phyloP scores from a whole-genome alignment of 2,329 filamentous ascomycete species.

The Curvularia sp. region DNA sequence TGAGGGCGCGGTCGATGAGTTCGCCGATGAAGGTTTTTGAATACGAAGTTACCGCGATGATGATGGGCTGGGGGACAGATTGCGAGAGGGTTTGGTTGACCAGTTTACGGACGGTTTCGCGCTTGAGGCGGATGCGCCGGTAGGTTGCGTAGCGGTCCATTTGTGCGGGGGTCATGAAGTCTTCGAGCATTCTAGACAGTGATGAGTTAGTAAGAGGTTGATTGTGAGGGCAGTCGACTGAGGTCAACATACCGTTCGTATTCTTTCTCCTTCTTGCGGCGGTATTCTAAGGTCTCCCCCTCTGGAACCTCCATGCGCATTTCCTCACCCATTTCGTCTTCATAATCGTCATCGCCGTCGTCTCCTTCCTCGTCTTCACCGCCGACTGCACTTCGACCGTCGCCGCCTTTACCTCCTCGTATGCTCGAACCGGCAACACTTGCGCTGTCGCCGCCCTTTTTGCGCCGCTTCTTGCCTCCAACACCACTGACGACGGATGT shows the following conservation, averaged over 20 bases:
- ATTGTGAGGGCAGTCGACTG: not conserved
- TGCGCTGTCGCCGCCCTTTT: slow-evolving; percentile 43
- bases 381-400: slow-evolving; percentile 44
- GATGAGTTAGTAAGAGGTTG: not conserved
- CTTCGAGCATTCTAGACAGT: slow-evolving; percentile 61
- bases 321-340: slow-evolving; percentile 56
- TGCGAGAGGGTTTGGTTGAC: slow-evolving; percentile 83
- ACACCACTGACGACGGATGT: slow-evolving; percentile 50
- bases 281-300: slow-evolving; percentile 62
- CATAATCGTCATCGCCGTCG: slow-evolving; percentile 62
- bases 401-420: slow-evolving; percentile 36
- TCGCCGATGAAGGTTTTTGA: slow-evolving; percentile 80
- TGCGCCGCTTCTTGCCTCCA: slow-evolving; percentile 67
- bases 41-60: slow-evolving; percentile 76
- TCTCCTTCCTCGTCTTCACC: slow-evolving; percentile 64
- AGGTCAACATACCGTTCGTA: slow-evolving; percentile 56
- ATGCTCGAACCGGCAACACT: slow-evolving; percentile 49
- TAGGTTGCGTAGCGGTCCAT: slow-evolving; percentile 74
- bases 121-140: slow-evolving; percentile 71
- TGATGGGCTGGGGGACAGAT: slow-evolving; percentile 75
- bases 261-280: slow-evolving; percentile 71
- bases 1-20: slow-evolving; percentile 73
- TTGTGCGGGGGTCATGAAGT: slow-evolving; percentile 70
- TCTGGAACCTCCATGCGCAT: slow-evolving; percentile 56
- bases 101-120: slow-evolving; percentile 73